These are phyloP conservation scores for Xylariaceae sp. DNA, from an alignment of 2,329 filamentous ascomycete genomes.

Conservation along the genomic window DNA sequence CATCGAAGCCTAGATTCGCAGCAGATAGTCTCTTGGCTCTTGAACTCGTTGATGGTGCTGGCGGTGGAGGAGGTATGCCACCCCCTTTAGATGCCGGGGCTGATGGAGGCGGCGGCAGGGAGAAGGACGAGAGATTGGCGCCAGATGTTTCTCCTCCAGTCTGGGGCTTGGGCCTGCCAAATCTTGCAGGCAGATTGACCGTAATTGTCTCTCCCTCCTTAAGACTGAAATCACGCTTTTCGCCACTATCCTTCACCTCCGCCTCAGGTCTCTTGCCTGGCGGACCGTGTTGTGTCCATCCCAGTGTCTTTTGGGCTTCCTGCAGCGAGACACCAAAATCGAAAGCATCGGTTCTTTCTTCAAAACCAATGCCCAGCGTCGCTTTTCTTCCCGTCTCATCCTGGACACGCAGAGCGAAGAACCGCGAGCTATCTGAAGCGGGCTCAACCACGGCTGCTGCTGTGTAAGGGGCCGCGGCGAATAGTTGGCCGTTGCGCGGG, in stretches of 20 bases:
- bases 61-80: slow-evolving; percentile 59
- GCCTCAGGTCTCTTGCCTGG: slow-evolving; percentile 35
- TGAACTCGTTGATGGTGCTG: slow-evolving; percentile 48
- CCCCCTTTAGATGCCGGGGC: slow-evolving; percentile 33
- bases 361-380: slow-evolving; percentile 78
- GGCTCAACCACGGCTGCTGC: slow-evolving; percentile 64
- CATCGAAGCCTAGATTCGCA: slow-evolving; percentile 74
- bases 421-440: slow-evolving; percentile 72
- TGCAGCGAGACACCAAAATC: slow-evolving; percentile 79
- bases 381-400: slow-evolving; percentile 73
- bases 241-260: slow-evolving; percentile 42
- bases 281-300: slow-evolving; percentile 47
- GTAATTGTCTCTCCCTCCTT: slow-evolving; percentile 90
- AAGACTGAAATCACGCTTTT: slow-evolving; percentile 73
- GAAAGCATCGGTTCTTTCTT: slow-evolving; percentile 80
- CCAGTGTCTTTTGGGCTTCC: slow-evolving; percentile 68
- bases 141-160: slow-evolving; percentile 25
- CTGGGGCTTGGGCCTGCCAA: slow-evolving; percentile 46
- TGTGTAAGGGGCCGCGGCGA: slow-evolving; percentile 79
- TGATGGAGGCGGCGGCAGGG: slow-evolving; percentile 66
- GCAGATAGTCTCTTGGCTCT: slow-evolving; percentile 55
- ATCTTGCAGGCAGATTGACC: slow-evolving; percentile 65
- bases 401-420: slow-evolving; percentile 79
- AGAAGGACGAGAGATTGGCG: slow-evolving; percentile 54
- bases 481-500: slow-evolving; percentile 65